Percentiles rank a stretch among this genome's conserved stretches.
Evolutionary conservation across 1,284 basidiomycete genomes (phyloP).

Genomic region (Mrakiaceae sp.): DNA sequence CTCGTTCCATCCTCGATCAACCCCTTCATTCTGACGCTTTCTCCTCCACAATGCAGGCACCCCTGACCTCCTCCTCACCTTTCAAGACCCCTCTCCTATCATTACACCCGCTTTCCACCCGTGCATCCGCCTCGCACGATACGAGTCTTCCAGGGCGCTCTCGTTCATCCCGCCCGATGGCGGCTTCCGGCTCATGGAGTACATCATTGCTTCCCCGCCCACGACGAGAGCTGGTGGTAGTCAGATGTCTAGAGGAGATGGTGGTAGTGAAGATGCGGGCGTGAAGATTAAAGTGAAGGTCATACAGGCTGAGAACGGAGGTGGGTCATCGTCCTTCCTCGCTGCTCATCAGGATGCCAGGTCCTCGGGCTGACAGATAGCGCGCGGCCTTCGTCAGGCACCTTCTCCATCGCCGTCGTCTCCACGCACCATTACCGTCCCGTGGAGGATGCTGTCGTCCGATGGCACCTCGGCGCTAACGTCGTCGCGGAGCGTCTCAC

Average conservation of each 20-base stretch:
- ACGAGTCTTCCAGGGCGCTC: constrained; percentile 63
- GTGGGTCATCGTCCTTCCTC: not conserved
- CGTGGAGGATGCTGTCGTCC: constrained; percentile 58
- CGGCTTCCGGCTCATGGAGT: constrained; percentile 67
- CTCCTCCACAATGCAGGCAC: constrained; percentile 46
- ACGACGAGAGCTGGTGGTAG: no score
- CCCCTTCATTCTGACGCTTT: constrained; percentile 1
- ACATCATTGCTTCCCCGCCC: constrained; percentile 23
- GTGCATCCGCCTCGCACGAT: constrained; percentile 60
- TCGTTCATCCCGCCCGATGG: constrained; percentile 95
- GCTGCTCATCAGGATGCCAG: not conserved
- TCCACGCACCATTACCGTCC: constrained; percentile 53
- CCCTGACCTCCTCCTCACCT: constrained; percentile 71
- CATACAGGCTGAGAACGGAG: constrained; percentile 6
- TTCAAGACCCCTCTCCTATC: constrained; percentile 64
- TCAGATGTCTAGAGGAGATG: not conserved
- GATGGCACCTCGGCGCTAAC: constrained; percentile 60
- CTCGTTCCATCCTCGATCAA: not conserved
- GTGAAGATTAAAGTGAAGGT: constrained; percentile 7
- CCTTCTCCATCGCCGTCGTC: constrained; percentile 57
- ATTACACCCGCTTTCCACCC: constrained; percentile 78
- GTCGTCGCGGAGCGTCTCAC: constrained; percentile 27
- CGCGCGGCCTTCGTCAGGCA: constrained; percentile 39
- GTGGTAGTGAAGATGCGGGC: not conserved
- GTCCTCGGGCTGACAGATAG: constrained; percentile 4